These are phyloP conservation scores for Teunomyces panamensis DNA, from an alignment of 805 yeast species.

Conservation along the genomic window DNA sequence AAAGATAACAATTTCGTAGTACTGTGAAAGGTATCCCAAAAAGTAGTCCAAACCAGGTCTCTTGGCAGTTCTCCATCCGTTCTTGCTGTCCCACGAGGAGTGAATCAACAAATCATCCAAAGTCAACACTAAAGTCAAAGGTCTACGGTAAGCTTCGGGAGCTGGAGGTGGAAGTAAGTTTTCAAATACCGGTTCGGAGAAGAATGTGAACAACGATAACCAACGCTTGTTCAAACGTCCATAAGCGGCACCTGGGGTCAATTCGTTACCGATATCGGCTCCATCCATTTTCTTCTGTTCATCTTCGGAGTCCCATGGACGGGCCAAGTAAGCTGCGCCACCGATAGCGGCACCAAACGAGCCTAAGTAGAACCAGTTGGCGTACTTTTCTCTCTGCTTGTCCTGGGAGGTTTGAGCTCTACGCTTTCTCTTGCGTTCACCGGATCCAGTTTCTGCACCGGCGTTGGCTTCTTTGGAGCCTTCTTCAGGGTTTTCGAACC, in stretches of 20 bases:
- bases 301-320: slow-evolving; percentile 84
- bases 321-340: slow-evolving; percentile 63
- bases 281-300: slow-evolving; percentile 53
- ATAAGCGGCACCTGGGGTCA: slow-evolving; percentile 61
- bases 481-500: slow-evolving; percentile 51
- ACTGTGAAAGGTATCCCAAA: slow-evolving; percentile 89
- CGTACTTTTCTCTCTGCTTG: slow-evolving; percentile 76
- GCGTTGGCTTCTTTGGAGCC: slow-evolving; percentile 12
- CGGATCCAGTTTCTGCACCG: slow-evolving; percentile 10
- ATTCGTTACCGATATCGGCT: slow-evolving; percentile 62
- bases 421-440: slow-evolving; percentile 22
- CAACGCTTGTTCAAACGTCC: slow-evolving; percentile 70
- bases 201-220: slow-evolving; percentile 71
- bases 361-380: slow-evolving; percentile 68
- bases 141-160: slow-evolving; percentile 86
- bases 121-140: slow-evolving; percentile 82
- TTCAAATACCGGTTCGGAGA: slow-evolving; percentile 91
- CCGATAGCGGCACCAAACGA: slow-evolving; percentile 52
- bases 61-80: slow-evolving; percentile 98
- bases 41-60: slow-evolving; percentile 98
- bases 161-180: slow-evolving; percentile 93
- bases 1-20: slow-evolving; percentile 92
- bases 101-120: slow-evolving; percentile 90
- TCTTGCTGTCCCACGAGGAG: slow-evolving; percentile 85
- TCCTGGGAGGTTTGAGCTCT: slow-evolving; percentile 64